phyloP scores from a whole-genome alignment of 768 basidiomycete genomes.

The Lentinula lateritia region DNA sequence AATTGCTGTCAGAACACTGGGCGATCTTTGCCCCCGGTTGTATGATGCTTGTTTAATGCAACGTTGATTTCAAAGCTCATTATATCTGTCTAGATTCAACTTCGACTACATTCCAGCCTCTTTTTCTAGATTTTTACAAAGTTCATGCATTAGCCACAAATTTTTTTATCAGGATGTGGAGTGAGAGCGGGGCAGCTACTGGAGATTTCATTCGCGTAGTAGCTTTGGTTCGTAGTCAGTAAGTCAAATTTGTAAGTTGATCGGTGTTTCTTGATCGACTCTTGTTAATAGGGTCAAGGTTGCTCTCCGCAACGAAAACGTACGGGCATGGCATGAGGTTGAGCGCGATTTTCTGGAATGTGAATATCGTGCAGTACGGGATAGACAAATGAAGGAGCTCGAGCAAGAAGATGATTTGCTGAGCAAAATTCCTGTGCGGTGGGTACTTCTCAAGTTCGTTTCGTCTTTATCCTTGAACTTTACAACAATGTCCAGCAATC shows the following conservation, averaged over 20 bases:
- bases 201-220: conserved; percentile 77
- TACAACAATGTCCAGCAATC: conserved; percentile 44
- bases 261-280: conserved; percentile 5
- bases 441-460: conserved; percentile 17
- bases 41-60: conserved; percentile 27
- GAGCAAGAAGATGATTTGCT: conserved; percentile 85
- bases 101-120: conserved; percentile 77
- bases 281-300: conserved; percentile 55
- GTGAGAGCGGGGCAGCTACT: conserved; percentile 71
- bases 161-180: conserved; percentile 93
- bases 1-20: conserved; percentile 81
- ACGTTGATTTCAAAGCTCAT: conserved; percentile 7
- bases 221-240: conserved; percentile 82
- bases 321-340: conserved; percentile 77
- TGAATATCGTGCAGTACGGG: conserved; percentile 82
- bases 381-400: conserved; percentile 86
- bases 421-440: conserved; percentile 84
- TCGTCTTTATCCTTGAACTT: not conserved
- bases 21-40: conserved; percentile 82
- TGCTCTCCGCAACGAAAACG: conserved; percentile 68
- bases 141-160: conserved; percentile 77
- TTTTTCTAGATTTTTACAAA: conserved; percentile 79
- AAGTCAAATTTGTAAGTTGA: conserved; percentile 23
- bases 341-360: conserved; percentile 75
- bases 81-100: conserved; percentile 53